Evolutionary conservation across 139 green algal genomes (phyloP), one percentile per base, ranked within the genome.

Genomic region (Tetratostichococcus sp.): DNA sequence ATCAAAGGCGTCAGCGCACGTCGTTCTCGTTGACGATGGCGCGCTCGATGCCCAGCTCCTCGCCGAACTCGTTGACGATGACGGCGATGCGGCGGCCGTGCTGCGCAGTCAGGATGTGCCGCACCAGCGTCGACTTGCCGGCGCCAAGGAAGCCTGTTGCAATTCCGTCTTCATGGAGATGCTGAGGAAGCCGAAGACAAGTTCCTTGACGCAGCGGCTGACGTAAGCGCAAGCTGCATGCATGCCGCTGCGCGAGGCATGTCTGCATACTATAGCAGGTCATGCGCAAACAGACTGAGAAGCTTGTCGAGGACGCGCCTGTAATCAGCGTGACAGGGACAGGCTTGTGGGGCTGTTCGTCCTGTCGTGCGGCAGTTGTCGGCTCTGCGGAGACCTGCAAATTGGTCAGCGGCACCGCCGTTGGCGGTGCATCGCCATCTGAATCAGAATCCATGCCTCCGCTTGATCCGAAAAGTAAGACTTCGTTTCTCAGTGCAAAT

Each of bases 51-150:
- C 91, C 90, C 1, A 83, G 75, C 25, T 88, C 84, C 30, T 91
- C 89, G 0, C 90, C 93, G 77, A 90, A 93, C 76, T 98, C 94
- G 62, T 98, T 98, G 57, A 97, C 67, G 30, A 98, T 93, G 34
- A 98, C 92, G 2, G 94, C 94, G 31, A 97, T 92, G 31, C 88
- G 81, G 26, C 77, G 83, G 23, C 92, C 90, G 58, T 98, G 93
- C 14, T 90, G 77, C 3, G 79, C 81, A 2, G 86, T 91, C 34
- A 97, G 84, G 35, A 99, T 93, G 81, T 97, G 85, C 67, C 96
- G 94, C 2, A 99, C 88, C 43, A 99, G 78, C 1, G 92, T 98
- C 1, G 86, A 93, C 70, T 97, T 95, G 43, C 89, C 90, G 1
- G 81, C 75, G 4, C 84, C 84, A 1, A 89, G 71, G 58, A 79